These are phyloP conservation scores for Skeletonema menzelii DNA, from an alignment of 108 stramenopile genomes.

Conservation along the genomic window DNA sequence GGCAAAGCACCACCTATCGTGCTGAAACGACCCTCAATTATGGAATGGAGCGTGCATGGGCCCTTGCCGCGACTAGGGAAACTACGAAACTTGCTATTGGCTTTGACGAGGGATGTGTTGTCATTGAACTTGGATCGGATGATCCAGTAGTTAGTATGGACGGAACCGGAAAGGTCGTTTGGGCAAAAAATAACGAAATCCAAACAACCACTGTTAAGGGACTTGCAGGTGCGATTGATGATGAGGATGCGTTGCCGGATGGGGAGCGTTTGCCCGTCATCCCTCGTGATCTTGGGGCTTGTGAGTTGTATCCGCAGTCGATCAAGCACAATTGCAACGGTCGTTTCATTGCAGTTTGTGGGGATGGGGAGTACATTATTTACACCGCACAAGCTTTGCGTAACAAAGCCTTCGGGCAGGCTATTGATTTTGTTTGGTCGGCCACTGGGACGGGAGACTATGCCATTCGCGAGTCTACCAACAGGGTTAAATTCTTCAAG, in stretches of 20 bases:
- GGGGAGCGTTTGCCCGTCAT: constrained; percentile 85
- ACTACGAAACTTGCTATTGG: constrained; percentile 98
- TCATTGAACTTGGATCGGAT: constrained; percentile 96
- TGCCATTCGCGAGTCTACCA: constrained; percentile 94
- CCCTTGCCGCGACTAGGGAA: constrained; percentile 90
- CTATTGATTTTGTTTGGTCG: constrained; percentile 98
- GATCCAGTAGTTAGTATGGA: constrained; percentile 99
- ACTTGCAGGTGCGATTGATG: constrained; percentile 66
- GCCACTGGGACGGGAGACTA: constrained; percentile 96
- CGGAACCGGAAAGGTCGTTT: constrained; percentile 94
- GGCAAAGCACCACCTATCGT: constrained; percentile 98
- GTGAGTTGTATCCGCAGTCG: constrained; percentile 94
- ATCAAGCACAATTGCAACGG: constrained; percentile 99
- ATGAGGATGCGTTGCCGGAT: constrained; percentile 81
- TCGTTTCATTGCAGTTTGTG: constrained; percentile 96
- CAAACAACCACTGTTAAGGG: constrained; percentile 92
- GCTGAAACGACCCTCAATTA: constrained; percentile 99
- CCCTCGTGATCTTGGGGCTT: constrained; percentile 92
- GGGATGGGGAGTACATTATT: constrained; percentile 99
- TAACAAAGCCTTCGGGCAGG: constrained; percentile 98
- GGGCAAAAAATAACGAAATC: constrained; percentile 97
- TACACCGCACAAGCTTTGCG: constrained; percentile 97
- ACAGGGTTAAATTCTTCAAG: constrained; percentile 92
- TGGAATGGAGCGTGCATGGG: constrained; percentile 98
- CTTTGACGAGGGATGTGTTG: constrained; percentile 99